Base-by-base conservation (phyloP, 306 rosid species). In the Medicago arabica region DNA sequence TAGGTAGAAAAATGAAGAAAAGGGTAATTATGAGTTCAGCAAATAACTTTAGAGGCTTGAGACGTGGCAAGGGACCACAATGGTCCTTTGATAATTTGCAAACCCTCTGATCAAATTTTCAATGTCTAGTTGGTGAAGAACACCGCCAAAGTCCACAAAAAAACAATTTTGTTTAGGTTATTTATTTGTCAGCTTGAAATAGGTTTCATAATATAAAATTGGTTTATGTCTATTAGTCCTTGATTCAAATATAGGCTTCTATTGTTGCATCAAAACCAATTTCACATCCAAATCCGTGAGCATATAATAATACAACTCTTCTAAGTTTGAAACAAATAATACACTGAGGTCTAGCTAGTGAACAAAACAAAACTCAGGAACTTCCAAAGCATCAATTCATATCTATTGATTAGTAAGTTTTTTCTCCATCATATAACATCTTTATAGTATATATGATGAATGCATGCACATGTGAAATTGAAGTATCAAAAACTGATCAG, bases 111-210 rank as follows among this genome's bases (percentile, higher is more conserved):
- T 51, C 31, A 71, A 77, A 87, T 82, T 71, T 88, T 91, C 96
- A 91, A 88, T 62, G 78, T 71, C 87, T 80, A 83, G 97, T 89
- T 89, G 98, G 93, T 89, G 87, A 88, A 83, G 88, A 77, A 84
- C 71, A 69, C 21, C 87, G 34, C 69, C 67, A 89, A 89, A 93
- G 96, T 91, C 97, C 88, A 60, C 88, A 88, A 87, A 82, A 84
- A 67, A 82, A 86, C 88, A 85, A 85, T 78, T 10, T 69, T 69
- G 80, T 83, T 67, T 75, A 41, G 38, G 60, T 61, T 61, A 82
- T 83, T 73, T 77, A 85, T 86, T 79, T 86, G 80, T 84, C 94
- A 86, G 82, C 87, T 72, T 73, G 81, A 78, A 82, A 75, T 75
- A 53, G 83, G 60, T 67, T 68, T 46, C 9, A 39, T 47, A 75